These are phyloP conservation scores for Nigrospora oryzae DNA, from an alignment of 2,329 filamentous ascomycete species.

Conservation along the genomic window DNA sequence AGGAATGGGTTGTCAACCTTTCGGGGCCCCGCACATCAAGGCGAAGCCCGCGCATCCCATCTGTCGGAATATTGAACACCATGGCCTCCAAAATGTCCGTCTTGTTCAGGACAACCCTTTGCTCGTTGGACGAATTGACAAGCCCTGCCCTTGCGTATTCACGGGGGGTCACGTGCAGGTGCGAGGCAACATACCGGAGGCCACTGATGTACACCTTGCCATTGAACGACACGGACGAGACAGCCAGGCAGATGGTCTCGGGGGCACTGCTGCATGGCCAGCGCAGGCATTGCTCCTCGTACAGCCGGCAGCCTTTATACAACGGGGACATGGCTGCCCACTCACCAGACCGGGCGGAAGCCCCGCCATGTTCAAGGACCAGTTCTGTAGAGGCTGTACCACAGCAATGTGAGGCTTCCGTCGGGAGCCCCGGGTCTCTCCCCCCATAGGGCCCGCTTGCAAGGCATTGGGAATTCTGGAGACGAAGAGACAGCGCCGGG, in stretches of 20 bases:
- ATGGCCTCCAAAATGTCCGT: constrained; percentile 4
- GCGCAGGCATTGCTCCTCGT: too few species aligned
- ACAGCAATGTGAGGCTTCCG: too few species aligned
- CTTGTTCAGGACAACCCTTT: constrained; percentile 1
- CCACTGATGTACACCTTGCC: constrained; percentile 10
- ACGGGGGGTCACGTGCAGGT: neutral
- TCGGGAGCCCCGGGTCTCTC: neutral
- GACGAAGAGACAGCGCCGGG: constrained; percentile 6
- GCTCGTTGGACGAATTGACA: constrained; percentile 4
- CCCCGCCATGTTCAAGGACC: too few species aligned
- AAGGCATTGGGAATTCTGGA: constrained; percentile 7
- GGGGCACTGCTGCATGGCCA: too few species aligned
- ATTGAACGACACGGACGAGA: constrained; percentile 7
- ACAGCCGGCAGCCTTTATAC: constrained; percentile 8
- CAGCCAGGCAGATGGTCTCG: constrained; percentile 3
- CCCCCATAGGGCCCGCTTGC: constrained; percentile 1
- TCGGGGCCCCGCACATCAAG: constrained; percentile 4
- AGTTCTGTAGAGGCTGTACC: too few species aligned
- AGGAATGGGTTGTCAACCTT: too few species aligned
- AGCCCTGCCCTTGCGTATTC: constrained; percentile 5
- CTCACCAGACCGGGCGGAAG: neutral
- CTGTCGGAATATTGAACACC: constrained; percentile 4
- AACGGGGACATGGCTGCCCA: neutral
- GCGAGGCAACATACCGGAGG: constrained; percentile 2
- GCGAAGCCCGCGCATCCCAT: constrained; percentile 7